Percentiles rank a stretch among this genome's conserved stretches.
Conservation (phyloP, 1,139 yeast species). For the Suhomyces anneliseae region DNA sequence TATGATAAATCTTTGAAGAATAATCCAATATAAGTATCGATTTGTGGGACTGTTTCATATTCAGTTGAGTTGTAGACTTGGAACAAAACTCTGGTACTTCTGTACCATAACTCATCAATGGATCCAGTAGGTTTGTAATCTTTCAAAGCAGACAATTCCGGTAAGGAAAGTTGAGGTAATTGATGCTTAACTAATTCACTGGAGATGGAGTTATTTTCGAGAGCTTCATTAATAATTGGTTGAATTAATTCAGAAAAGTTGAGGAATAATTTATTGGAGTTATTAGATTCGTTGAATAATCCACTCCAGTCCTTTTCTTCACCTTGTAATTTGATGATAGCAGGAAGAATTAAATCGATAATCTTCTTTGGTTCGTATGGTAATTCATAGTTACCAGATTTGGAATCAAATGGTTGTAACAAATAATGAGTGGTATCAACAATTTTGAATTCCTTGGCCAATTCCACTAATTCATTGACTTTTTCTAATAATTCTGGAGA, state of each 20-base stretch:
- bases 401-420: conserved; percentile 42
- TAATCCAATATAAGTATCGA: conserved; percentile 53
- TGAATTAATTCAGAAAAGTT: conserved; percentile 32
- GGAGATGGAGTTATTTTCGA: conserved; percentile 39
- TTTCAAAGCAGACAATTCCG: conserved; percentile 40
- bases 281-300: conserved; percentile 9
- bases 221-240: conserved; percentile 40
- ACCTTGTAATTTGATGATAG: conserved; percentile 42
- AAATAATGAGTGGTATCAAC: conserved; percentile 22
- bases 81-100: conserved; percentile 59
- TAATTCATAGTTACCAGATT: conserved; percentile 29
- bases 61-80: conserved; percentile 59
- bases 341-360: conserved; percentile 53
- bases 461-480: conserved; percentile 45
- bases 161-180: conserved; percentile 49
- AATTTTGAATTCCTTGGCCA: conserved; percentile 42
- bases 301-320: conserved; percentile 28
- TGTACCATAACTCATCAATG: conserved; percentile 41
- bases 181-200: conserved; percentile 43
- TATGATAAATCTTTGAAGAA: conserved; percentile 72
- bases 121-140: conserved; percentile 30
- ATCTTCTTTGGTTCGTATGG: conserved; percentile 60
- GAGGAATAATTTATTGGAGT: conserved; percentile 30
- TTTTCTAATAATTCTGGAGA: conserved; percentile 32
- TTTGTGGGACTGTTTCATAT: conserved; percentile 73